Conservation (phyloP, 176 grass and related monocot species). For the Cymbopogon citratus region DNA sequence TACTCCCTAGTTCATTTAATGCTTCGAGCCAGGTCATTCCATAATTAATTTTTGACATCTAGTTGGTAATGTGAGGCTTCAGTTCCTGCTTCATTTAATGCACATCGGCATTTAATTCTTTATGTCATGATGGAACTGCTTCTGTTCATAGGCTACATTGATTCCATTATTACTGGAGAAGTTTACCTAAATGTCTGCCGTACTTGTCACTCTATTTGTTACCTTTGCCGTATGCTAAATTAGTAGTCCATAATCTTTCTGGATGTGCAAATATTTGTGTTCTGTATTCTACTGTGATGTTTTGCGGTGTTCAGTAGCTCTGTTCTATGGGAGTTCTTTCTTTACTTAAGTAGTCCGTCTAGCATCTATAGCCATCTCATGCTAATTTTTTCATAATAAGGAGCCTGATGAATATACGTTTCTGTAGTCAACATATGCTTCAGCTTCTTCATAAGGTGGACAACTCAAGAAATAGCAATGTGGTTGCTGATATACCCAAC, state of each 20-base stretch:
- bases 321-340: background rate
- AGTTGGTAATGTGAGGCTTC: background rate
- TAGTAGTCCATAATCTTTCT: background rate
- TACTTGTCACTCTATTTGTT: background rate
- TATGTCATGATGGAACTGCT: background rate
- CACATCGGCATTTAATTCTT: background rate
- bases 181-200: background rate
- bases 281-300: background rate
- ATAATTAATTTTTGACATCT: background rate
- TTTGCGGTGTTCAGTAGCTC: conserved; percentile 6
- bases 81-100: background rate
- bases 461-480: conserved; percentile 52
- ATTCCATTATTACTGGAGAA: background rate
- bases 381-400: conserved; percentile 48
- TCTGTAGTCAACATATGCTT: conserved; percentile 93
- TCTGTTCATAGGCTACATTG: background rate
- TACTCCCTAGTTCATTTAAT: conserved; percentile 30
- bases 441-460: conserved; percentile 91
- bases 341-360: background rate
- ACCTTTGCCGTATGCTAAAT: background rate
- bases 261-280: background rate
- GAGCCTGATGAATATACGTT: conserved; percentile 34
- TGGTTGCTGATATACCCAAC: conserved; percentile 37
- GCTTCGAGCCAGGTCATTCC: background rate
- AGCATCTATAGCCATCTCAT: conserved; percentile 44